Conservation (phyloP, 805 yeast genomes). For the Sugiyamaella americana region DNA sequence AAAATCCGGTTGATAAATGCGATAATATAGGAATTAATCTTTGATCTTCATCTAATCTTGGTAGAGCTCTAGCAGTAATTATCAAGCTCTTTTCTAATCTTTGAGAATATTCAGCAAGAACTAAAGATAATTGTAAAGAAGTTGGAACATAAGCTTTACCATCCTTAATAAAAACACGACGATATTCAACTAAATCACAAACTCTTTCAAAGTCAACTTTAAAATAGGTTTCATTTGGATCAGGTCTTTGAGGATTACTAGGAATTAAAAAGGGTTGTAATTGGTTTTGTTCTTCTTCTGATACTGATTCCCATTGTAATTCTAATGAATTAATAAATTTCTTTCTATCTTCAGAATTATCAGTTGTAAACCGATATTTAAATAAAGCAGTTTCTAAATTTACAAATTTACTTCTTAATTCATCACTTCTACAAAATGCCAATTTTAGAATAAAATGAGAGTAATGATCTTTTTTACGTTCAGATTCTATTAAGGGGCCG, state of each 20-base stretch:
- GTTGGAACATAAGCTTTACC: slow-evolving; percentile 87
- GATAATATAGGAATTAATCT: slow-evolving; percentile 77
- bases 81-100: slow-evolving; percentile 48
- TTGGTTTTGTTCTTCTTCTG: slow-evolving; percentile 51
- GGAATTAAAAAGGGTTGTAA: slow-evolving; percentile 46
- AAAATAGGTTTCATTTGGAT: slow-evolving; percentile 48
- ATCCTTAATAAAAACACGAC: slow-evolving; percentile 56
- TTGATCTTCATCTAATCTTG: slow-evolving; percentile 87
- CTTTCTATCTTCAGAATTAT: slow-evolving; percentile 61
- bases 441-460: slow-evolving; percentile 84
- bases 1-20: slow-evolving; percentile 69
- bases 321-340: slow-evolving; percentile 61
- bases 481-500: slow-evolving; percentile 33
- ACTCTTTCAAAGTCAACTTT: slow-evolving; percentile 86
- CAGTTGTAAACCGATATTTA: slow-evolving; percentile 59
- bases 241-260: slow-evolving; percentile 32
- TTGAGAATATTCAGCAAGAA: slow-evolving; percentile 61
- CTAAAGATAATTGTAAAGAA: slow-evolving; percentile 63
- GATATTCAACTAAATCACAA: slow-evolving; percentile 64
- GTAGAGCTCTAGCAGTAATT: slow-evolving; percentile 68
- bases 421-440: slow-evolving; percentile 81
- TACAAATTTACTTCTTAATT: slow-evolving; percentile 71
- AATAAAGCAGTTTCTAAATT: slow-evolving; percentile 72
- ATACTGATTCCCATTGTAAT: slow-evolving; percentile 66
- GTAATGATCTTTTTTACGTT: slow-evolving; percentile 83